These are phyloP conservation scores for Recurvomyces mirabilis DNA, from an alignment of 495 filamentous ascomycete genomes.

Conservation along the genomic window DNA sequence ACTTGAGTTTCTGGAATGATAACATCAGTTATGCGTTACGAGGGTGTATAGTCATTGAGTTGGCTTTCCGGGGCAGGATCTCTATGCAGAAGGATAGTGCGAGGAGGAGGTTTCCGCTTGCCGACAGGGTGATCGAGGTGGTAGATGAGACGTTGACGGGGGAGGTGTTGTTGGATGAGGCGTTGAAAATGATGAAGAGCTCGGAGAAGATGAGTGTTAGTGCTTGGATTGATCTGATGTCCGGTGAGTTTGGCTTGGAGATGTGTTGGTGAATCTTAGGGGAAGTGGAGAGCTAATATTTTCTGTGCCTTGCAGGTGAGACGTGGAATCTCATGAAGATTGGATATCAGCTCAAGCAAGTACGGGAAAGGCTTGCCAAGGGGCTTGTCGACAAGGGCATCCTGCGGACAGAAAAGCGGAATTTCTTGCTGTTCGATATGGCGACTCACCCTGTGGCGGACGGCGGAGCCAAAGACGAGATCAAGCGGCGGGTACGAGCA, in stretches of 20 bases:
- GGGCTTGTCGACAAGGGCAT: constrained; percentile 99
- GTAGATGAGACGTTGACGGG: constrained; percentile 94
- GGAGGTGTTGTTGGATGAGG: constrained; percentile 94
- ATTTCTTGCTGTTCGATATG: constrained; percentile 99
- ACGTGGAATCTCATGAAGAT: constrained; percentile 99
- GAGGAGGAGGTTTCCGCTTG: constrained; percentile 78
- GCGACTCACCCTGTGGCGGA: constrained; percentile 97
- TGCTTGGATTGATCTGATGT: constrained; percentile 97
- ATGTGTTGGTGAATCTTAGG: too few relatives aligned
- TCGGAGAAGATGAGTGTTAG: constrained; percentile 99
- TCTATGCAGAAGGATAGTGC: constrained; percentile 98
- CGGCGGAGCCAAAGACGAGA: constrained; percentile 93
- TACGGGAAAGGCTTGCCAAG: constrained; percentile 92
- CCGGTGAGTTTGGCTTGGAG: too few relatives aligned
- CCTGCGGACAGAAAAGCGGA: constrained; percentile 94
- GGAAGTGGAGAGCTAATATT: constrained; percentile 3
- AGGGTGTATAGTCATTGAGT: constrained; percentile 94
- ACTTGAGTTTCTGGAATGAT: constrained; percentile 99
- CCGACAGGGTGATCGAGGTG: constrained; percentile 90
- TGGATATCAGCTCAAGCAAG: constrained; percentile 97
- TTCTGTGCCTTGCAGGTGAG: constrained; percentile 59
- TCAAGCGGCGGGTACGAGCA: constrained; percentile 81
- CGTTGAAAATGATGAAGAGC: constrained; percentile 99
- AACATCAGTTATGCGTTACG: constrained; percentile 97
- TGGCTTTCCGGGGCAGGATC: constrained; percentile 89